A percentile compares a stretch with the other conserved stretches of the same genome.
Evolutionary conservation across 495 filamentous ascomycete species (phyloP).

Genomic region (Xylaria acuta): DNA sequence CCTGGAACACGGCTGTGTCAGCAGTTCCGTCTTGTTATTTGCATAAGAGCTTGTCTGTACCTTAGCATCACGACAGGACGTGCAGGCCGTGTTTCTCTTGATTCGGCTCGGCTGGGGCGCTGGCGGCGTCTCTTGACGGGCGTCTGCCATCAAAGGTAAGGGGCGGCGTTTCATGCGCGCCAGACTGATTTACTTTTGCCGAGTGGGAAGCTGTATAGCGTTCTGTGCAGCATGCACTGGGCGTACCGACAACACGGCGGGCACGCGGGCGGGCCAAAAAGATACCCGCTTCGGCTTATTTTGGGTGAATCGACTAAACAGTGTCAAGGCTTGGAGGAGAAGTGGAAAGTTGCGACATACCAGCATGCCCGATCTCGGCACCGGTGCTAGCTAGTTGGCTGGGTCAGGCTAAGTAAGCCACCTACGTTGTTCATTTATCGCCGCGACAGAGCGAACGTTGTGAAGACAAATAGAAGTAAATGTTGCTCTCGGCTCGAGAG

Average conservation of each 20-base stretch:
- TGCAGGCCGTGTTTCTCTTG: conserved; percentile 51
- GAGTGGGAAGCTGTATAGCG: not conserved
- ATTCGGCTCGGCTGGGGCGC: conserved; percentile 38
- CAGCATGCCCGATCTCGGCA: conserved; percentile 24
- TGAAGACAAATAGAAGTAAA: not conserved
- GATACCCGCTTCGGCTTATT: conserved; percentile 28
- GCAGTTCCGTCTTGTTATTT: not conserved
- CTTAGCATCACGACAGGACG: conserved; percentile 52
- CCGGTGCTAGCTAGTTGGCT: conserved; percentile 2
- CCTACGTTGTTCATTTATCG: not conserved
- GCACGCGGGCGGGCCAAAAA: conserved; percentile 2
- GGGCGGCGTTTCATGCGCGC: conserved; percentile 28
- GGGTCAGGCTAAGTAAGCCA: not conserved
- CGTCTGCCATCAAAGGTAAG: conserved; percentile 36
- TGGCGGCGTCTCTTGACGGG: conserved; percentile 31
- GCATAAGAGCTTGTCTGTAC: conserved; percentile 29
- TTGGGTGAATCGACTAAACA: not conserved
- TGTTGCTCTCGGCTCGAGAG: not conserved
- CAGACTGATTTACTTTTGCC: not conserved
- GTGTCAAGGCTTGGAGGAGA: not conserved
- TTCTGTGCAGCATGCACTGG: not conserved
- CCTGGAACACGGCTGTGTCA: conserved; percentile 33
- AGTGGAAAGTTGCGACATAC: not conserved
- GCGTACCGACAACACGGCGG: not conserved
- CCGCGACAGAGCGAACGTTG: not conserved